Conservation (phyloP, 1,139 yeast species). For the Meyerozyma sp. region DNA sequence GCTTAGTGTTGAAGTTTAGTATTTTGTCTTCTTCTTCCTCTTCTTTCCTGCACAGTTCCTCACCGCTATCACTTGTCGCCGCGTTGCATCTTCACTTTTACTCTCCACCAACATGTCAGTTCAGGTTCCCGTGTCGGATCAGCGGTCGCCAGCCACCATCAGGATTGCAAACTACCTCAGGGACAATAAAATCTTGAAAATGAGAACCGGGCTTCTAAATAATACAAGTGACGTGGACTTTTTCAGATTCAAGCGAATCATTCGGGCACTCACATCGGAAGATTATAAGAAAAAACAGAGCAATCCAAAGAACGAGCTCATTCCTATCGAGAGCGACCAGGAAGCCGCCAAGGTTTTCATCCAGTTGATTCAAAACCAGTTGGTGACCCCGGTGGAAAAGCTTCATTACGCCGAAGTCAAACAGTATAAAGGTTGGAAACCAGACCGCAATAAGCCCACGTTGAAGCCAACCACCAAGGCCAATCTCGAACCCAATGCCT, state of each 20-base stretch:
- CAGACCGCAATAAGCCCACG: conserved; percentile 74
- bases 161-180: conserved; percentile 71
- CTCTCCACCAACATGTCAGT: conserved; percentile 2
- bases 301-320: conserved; percentile 52
- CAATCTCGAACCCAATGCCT: conserved; percentile 66
- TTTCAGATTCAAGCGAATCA: conserved; percentile 80
- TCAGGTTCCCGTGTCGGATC: conserved; percentile 12
- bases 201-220: conserved; percentile 72
- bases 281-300: conserved; percentile 59
- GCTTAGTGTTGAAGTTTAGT: neutral
- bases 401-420: conserved; percentile 70
- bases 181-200: conserved; percentile 60
- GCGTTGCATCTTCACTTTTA: too few species aligned
- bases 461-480: conserved; percentile 65
- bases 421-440: conserved; percentile 53
- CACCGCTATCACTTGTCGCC: too few species aligned
- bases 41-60: too few species aligned
- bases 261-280: conserved; percentile 69
- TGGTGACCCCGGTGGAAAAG: conserved; percentile 71
- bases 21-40: too few species aligned
- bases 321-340: conserved; percentile 45
- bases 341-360: conserved; percentile 64
- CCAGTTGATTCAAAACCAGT: conserved; percentile 63
- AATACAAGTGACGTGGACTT: conserved; percentile 68
- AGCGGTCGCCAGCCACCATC: conserved; percentile 31